Evolutionary conservation across 768 basidiomycete genomes (phyloP), one percentile per base, ranked within the genome.

Genomic region (Leccinum disarticulatum): DNA sequence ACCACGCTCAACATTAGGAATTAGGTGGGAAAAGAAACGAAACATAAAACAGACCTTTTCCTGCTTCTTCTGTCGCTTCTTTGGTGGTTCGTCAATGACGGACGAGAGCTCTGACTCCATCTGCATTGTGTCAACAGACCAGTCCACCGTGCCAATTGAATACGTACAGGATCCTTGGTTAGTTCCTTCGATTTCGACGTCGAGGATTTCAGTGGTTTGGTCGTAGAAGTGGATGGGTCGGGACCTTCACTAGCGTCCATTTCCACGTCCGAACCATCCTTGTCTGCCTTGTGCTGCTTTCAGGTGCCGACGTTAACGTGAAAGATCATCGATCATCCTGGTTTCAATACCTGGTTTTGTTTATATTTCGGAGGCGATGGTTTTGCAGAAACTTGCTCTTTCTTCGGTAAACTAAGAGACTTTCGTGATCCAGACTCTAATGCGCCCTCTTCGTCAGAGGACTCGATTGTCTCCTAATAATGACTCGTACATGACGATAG

Each of bases 61-160:
- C 64, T 77, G 77, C 13, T 71, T 68, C 61, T 78, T 80, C 56
- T 76, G 77, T 61, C 69, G 74, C 62, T 84, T 84, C 8, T 80
- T 79, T 10, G 80, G 80, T 50, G 76, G 76, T 35, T 87, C 85
- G 60, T 87, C 86, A 27, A 82, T 74, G 15, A 88, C 76, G 6
- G 81, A 80, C 6, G 87, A 86, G 31, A 87, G 65, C 57, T 87
- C 86, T 5, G 86, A 83, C 27, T 65, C 68, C 61, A 64, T 61
- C 70, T 71, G 33, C 31, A 35, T 19, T 6, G n/a, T 36, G 36
- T 64, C 13, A 63, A 31, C 31, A 47, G 30, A 31, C 41, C 41
- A 41, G 63, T 67, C 19, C 9, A 7, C n/a, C 4, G 3, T 13
- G 17, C 4, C n/a, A 53, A 30, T 30, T 13, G 54, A 55, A 43